These are phyloP conservation scores for Ceratobasidium sp. DNA, from an alignment of 1,284 basidiomycete species.

Conservation along the genomic window DNA sequence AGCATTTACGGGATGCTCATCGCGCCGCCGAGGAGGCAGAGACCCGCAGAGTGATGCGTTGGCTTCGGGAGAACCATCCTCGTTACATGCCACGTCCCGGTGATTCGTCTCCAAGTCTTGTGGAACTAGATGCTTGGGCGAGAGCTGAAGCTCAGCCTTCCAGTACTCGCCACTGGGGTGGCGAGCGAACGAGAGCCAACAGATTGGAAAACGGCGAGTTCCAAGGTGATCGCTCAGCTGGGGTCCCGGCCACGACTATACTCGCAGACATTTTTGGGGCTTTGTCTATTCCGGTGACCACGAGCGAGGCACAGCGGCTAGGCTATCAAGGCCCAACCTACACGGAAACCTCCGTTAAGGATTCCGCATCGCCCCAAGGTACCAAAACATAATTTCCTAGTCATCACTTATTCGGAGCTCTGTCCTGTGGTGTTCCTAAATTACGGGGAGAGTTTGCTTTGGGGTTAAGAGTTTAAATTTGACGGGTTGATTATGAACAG, in stretches of 20 bases:
- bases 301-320: constrained; percentile 20
- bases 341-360: background rate
- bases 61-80: constrained; percentile 26
- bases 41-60: constrained; percentile 11
- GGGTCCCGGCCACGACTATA: constrained; percentile 15
- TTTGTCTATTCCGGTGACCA: constrained; percentile 17
- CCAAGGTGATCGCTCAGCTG: background rate
- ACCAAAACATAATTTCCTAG: background rate
- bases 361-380: background rate
- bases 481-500: background rate
- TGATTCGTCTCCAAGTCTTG: constrained; percentile 21
- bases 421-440: background rate
- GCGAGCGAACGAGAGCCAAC: background rate
- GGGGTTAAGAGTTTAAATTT: background rate
- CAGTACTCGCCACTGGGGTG: background rate
- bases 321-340: constrained; percentile 14
- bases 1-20: constrained; percentile 35
- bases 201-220: background rate
- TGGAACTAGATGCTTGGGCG: constrained; percentile 12
- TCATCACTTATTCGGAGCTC: background rate
- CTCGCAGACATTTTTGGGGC: constrained; percentile 19
- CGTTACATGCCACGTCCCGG: constrained; percentile 29
- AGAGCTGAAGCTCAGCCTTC: constrained; percentile 3
- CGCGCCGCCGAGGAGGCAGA: constrained; percentile 34
- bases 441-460: constrained; percentile 9